Base-by-base conservation (phyloP, 208 protist genomes). In the Acanthamoeba quina region DNA sequence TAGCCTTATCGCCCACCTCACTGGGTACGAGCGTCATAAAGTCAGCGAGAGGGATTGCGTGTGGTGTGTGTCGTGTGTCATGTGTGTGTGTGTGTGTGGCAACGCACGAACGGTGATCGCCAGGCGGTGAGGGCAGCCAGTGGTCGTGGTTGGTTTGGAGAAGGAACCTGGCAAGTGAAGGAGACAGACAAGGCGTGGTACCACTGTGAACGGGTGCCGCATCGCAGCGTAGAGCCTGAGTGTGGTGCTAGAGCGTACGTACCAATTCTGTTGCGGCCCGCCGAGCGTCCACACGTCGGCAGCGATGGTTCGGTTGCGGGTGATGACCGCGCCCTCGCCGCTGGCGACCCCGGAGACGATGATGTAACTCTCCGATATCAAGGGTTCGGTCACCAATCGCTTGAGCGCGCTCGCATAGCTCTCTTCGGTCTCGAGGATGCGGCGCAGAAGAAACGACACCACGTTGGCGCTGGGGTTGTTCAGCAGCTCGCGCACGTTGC, bases 121-220 rank as follows among this genome's bases (percentile, higher is more conserved):
- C 82, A 17, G 82, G 56, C 24, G 82, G 82, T 24, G 82, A 90
- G n/a, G 82, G 82, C 82, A 47, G 29, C 82, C 82, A 90, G 3
- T 90, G 82, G n/a, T 90, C 82, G 31, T 90, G 82, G n/a, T 90
- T 90, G 29, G 82, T 90, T 31, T 90, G 82, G 21, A 90, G 58
- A 11, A 90, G 58, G 29, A 90, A 90, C 82, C 82, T 86, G 11
- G n/a, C n/a, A n/a, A 37, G 3, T n/a, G 37, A 60, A 86, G 47
- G 47, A 47, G 44, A 47, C 3, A 47, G 44, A 47, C 3, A 47
- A 11, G 9, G 44, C 44, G 10, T 47, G 3, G 3, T 47, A 47
- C 10, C 78, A 58, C 17, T 13, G 31, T 26, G 64, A 21, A 52
- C 10, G 54, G 21, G 26, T 37, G 37, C 37, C n/a, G n/a, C 15